These are phyloP conservation scores for Mycosarcoma maydis DNA, from an alignment of 1,284 basidiomycete species.

Conservation along the genomic window DNA sequence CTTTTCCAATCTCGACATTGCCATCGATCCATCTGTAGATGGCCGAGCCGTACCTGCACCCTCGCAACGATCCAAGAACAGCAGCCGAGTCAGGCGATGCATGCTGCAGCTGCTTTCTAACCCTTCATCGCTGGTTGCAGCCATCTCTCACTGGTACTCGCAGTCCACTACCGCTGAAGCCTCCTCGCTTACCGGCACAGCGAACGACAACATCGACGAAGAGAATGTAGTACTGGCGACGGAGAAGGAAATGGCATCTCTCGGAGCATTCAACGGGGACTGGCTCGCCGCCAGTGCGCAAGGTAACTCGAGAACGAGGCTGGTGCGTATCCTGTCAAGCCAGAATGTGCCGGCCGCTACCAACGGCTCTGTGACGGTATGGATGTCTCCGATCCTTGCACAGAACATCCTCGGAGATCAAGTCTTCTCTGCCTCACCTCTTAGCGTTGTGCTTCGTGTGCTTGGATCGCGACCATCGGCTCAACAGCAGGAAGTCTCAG, in stretches of 20 bases:
- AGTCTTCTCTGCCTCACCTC: slow-evolving; percentile 20
- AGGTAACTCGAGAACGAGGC: slow-evolving; percentile 17
- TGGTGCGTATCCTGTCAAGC: slow-evolving; percentile 51
- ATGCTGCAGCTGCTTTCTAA: slow-evolving; percentile 27
- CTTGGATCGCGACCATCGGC: slow-evolving; percentile 25
- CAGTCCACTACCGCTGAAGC: slow-evolving; percentile 13
- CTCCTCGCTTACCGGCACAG: slow-evolving; percentile 11
- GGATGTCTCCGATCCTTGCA: slow-evolving; percentile 50
- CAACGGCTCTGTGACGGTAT: slow-evolving; percentile 11
- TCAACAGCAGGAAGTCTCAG: slow-evolving; percentile 31
- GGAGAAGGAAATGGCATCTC: slow-evolving; percentile 73
- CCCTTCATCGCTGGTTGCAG: slow-evolving; percentile 21
- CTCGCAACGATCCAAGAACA: not conserved
- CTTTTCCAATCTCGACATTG: slow-evolving; percentile 44
- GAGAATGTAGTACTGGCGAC: slow-evolving; percentile 53
- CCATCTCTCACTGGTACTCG: slow-evolving; percentile 43
- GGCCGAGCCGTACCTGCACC: not conserved
- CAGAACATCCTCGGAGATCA: slow-evolving; percentile 51
- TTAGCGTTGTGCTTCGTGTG: slow-evolving; percentile 22
- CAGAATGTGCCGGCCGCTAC: slow-evolving; percentile 10
- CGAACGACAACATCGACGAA: slow-evolving; percentile 52
- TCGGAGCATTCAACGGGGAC: slow-evolving; percentile 84
- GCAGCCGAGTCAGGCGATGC: slow-evolving; percentile 21
- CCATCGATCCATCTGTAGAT: slow-evolving; percentile 19
- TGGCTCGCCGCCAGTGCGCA: slow-evolving; percentile 74